Conservation (phyloP, 352 stramenopile species). For the Phytophthora niederhauseri region DNA sequence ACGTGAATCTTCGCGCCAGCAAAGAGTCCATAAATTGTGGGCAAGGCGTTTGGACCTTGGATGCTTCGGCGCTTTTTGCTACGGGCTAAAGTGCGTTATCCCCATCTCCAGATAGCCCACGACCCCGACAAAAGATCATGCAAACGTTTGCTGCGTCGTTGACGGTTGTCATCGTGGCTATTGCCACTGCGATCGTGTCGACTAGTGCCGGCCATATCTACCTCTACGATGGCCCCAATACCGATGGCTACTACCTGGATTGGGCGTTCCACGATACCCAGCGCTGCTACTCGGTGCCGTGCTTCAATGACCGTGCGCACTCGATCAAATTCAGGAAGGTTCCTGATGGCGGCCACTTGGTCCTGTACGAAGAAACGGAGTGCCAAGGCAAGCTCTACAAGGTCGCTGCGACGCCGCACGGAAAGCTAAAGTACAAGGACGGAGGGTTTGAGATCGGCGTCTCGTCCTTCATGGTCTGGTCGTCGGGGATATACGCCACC, state of each 20-base stretch:
- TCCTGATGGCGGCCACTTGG: slow-evolving; percentile 10
- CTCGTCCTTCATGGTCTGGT: slow-evolving; percentile 30
- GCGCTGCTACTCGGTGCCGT: slow-evolving; percentile 24
- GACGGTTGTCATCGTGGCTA: neutral
- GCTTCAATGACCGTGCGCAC: slow-evolving; percentile 25
- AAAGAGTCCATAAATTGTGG: neutral
- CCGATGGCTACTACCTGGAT: slow-evolving; percentile 3
- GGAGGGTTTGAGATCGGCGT: slow-evolving; percentile 21
- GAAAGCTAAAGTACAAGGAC: slow-evolving; percentile 15
- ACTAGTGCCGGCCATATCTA: slow-evolving; percentile 14
- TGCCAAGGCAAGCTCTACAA: slow-evolving; percentile 23
- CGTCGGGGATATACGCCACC: slow-evolving; percentile 15
- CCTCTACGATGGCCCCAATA: slow-evolving; percentile 4
- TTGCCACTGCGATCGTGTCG: neutral
- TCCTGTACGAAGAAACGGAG: slow-evolving; percentile 17
- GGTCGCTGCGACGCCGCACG: slow-evolving; percentile 5
- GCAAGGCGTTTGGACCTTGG: neutral
- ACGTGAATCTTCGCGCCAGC: neutral
- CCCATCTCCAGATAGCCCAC: neutral
- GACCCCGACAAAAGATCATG: neutral
- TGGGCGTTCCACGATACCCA: slow-evolving; percentile 18
- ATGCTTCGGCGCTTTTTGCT: neutral
- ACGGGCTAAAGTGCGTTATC: neutral
- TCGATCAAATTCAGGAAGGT: slow-evolving; percentile 20
- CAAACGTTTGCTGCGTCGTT: neutral